A percentile compares a stretch with the other conserved stretches of the same genome.
phyloP scores from a whole-genome alignment of 148 eudicot genomes.

The Linanthus parryae region DNA sequence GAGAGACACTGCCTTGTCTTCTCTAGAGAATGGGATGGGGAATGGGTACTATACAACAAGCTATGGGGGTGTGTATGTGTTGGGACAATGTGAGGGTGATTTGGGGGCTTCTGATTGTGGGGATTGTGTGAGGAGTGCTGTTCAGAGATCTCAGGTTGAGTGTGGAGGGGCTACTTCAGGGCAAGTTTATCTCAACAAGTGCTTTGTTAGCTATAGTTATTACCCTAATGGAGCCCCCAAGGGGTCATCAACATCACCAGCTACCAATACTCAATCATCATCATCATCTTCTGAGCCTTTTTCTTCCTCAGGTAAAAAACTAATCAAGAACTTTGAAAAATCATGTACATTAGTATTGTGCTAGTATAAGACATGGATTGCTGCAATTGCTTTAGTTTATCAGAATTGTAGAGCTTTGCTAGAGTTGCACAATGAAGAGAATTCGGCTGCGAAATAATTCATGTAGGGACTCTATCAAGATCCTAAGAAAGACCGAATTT shows the following conservation, averaged over 20 bases:
- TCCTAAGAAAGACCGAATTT: too few species aligned
- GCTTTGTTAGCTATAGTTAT: conserved; percentile 70
- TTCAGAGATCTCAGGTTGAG: conserved; percentile 78
- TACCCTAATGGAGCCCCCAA: conserved; percentile 61
- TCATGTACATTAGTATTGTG: too few species aligned
- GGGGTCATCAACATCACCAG: conserved; percentile 30
- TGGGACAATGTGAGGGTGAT: conserved; percentile 95
- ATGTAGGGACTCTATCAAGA: too few species aligned
- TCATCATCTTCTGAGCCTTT: conserved; percentile 29
- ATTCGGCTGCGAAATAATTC: too few species aligned
- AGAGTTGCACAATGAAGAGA: too few species aligned
- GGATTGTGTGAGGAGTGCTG: conserved; percentile 68
- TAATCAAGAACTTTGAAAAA: too few species aligned
- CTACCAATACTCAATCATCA: conserved; percentile 29
- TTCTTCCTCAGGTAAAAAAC: conserved; percentile 50
- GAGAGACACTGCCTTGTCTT: conserved; percentile 62
- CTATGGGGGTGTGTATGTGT: conserved; percentile 51
- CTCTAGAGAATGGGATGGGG: conserved; percentile 55
- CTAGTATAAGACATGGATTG: too few species aligned
- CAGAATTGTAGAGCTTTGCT: too few species aligned
- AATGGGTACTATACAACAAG: conserved; percentile 64
- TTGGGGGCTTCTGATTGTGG: conserved; percentile 66
- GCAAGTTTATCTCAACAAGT: conserved; percentile 74
- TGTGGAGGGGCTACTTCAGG: conserved; percentile 77
- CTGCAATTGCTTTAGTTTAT: too few species aligned